Evolutionary conservation across 2,329 filamentous ascomycete genomes (phyloP), one percentile per base, ranked within the genome.

Genomic region (Colletotrichum zoysiae): DNA sequence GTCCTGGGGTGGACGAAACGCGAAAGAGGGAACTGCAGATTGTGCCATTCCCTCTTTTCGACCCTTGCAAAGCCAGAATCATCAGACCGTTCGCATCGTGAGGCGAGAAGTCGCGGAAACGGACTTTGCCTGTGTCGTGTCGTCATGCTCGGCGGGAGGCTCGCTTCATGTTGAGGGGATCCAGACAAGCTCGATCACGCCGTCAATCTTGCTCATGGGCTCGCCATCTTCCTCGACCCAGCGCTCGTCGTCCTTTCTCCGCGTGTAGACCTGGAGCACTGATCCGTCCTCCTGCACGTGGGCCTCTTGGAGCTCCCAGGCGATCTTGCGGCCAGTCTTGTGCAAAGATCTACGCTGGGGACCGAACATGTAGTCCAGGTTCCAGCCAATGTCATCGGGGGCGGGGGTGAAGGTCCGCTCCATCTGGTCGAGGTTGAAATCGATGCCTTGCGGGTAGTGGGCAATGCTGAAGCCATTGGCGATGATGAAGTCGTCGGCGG

Each of bases 381-480:
- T 86, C 84, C 84, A 86, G 38, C 84, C 84, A 73, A 83, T 85
- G 75, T 86, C 81, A 76, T 80, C 86, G 46, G 76, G 87, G 69
- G 77, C 84, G 73, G 78, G 88, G 73, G 78, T 83, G 77, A 88
- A 87, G 1, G 88, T 89, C 30, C 83, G 82, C 77, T 90, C 88
- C 75, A 86, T 79, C 74, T 88, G 86, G 57, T 82, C 81, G 26
- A 83, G 79, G 71, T 86, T 86, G 50, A 87, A 84, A 59, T 84
- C 83, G 63, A 87, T 83, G 69, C 86, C 86, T 40, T 81, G 75
- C 1, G 86, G 86, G 74, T 91, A 90, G 68, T 87, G 85, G 20
- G 86, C 86, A 42, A 91, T 83, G 18, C 88, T 90, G 79, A 87
- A 91, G 11, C 89, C 88, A 35, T 88, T 87, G 7, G 88, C 87